phyloP scores from a whole-genome alignment of 2,329 filamentous ascomycete genomes.

The Pseudogymnoascus sp. region DNA sequence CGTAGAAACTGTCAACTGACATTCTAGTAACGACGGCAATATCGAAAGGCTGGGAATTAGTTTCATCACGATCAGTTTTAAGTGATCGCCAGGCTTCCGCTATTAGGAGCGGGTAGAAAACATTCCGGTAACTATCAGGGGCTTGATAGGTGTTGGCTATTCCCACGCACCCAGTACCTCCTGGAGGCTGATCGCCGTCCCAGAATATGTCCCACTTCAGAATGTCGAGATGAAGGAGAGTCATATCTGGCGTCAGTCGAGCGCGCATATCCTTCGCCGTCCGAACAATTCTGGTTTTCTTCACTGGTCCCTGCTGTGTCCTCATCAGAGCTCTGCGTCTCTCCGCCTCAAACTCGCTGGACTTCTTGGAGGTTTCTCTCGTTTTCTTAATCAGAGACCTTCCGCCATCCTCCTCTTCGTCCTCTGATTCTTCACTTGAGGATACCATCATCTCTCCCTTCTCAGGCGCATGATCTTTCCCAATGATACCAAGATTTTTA shows the following conservation, averaged over 20 bases:
- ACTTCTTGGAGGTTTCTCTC: conserved; percentile 29
- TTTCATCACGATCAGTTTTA: conserved; percentile 81
- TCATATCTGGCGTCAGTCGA: conserved; percentile 81
- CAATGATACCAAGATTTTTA: conserved; percentile 58
- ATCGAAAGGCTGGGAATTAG: conserved; percentile 70
- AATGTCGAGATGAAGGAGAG: conserved; percentile 74
- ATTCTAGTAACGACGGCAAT: conserved; percentile 82
- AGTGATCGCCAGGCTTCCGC: conserved; percentile 96
- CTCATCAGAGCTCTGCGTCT: conserved; percentile 43
- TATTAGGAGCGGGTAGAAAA: conserved; percentile 82
- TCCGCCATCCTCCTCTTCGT: conserved; percentile 67
- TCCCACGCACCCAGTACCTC: conserved; percentile 60
- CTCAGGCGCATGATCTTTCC: conserved; percentile 67
- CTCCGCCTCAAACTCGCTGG: conserved; percentile 39
- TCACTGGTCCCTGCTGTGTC: conserved; percentile 61
- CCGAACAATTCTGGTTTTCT: conserved; percentile 71
- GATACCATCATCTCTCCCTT: conserved; percentile 88
- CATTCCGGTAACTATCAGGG: conserved; percentile 73
- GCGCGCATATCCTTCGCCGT: conserved; percentile 92
- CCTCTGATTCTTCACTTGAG: conserved; percentile 54
- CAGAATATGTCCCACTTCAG: conserved; percentile 95
- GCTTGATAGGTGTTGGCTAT: conserved; percentile 74
- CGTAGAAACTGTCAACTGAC: conserved; percentile 86
- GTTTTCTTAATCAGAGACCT: conserved; percentile 39
- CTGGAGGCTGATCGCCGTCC: conserved; percentile 75